Evolutionary conservation across 129 eudicot species (phyloP), one percentile per base, ranked within the genome.

Genomic region (Helichrysum umbraculigerum): DNA sequence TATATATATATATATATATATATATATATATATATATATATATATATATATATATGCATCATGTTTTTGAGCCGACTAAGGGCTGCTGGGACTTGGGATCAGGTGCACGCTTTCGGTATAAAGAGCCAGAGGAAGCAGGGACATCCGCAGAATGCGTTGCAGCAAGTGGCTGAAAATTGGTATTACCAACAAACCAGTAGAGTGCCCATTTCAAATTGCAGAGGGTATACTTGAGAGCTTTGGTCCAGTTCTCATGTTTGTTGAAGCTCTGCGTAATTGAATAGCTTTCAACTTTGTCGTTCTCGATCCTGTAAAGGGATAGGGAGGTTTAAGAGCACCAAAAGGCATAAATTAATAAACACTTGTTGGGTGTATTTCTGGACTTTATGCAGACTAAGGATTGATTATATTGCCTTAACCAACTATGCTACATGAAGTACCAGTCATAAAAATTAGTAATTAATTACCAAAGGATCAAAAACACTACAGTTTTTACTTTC

Each of bases 151-250:
- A 73, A 59, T 79, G 90, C 10, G 95, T 76, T 17, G 72, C 25
- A 68, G 90, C 79, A 20, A 89, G 88, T 19, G 99, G 93, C 89
- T 91, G 99, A 73, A 95, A 91, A 73, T 86, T 91, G 12, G 99
- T 91, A 57, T 87, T 94, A 19, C 96, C 96, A 14, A 91, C 94
- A 73, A 94, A 94, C 99, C 97, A 95, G 75, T 87, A 95, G 68
- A 95, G 99, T 22, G 95, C 99, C 97, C 97, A 95, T 81, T 91
- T 95, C 83, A 95, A 79, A 78, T 95, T 86, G 83, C 92, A 89
- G 22, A 95, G 95, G 2, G 97, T 95, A 85, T 95, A 91, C 87
- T 91, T 95, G 41, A 95, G 92, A 76, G 99, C 99, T 85, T 91
- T 95, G 2, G 99, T 95, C 99, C 97, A 95, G 80, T 83, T 86